phyloP scores from a whole-genome alignment of 2,329 filamentous ascomycete species.

The Penicillium vulpinum region DNA sequence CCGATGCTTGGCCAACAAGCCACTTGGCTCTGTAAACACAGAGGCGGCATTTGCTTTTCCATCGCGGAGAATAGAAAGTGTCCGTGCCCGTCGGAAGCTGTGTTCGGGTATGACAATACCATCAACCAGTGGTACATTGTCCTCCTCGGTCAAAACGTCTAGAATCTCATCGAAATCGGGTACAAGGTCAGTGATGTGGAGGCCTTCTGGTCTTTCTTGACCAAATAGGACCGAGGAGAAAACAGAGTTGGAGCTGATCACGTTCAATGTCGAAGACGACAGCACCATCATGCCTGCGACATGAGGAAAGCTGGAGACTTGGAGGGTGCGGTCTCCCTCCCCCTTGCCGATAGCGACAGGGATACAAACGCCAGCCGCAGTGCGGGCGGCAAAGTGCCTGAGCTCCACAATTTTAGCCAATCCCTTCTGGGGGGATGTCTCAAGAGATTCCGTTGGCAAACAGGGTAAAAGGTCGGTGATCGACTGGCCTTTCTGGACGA shows the following conservation, averaged over 20 bases:
- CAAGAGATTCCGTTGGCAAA: conserved; percentile 70
- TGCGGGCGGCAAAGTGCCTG: conserved; percentile 82
- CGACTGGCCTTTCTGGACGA: conserved; percentile 67
- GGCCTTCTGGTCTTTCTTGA: conserved; percentile 77
- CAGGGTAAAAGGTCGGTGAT: conserved; percentile 77
- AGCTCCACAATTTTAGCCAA: conserved; percentile 71
- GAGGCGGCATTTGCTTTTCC: conserved; percentile 75
- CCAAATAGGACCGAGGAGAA: conserved; percentile 93
- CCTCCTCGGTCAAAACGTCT: conserved; percentile 78
- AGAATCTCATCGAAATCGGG: conserved; percentile 85
- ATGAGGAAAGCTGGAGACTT: conserved; percentile 91
- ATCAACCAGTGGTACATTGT: conserved; percentile 78
- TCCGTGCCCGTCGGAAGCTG: conserved; percentile 86
- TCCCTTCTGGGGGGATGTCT: conserved; percentile 70
- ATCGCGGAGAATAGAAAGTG: conserved; percentile 78
- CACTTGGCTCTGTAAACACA: conserved; percentile 79
- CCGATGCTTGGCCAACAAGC: conserved; percentile 79
- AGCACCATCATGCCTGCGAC: conserved; percentile 96
- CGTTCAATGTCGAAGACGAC: conserved; percentile 71
- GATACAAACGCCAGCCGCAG: conserved; percentile 74
- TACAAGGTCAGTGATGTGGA: conserved; percentile 75
- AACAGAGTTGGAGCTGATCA: conserved; percentile 91
- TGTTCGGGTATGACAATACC: conserved; percentile 98
- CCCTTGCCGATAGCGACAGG: conserved; percentile 79
- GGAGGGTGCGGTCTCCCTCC: conserved; percentile 67